phyloP scores from a whole-genome alignment of 176 grass and related monocot genomes.

The Panicum miliaceum region DNA sequence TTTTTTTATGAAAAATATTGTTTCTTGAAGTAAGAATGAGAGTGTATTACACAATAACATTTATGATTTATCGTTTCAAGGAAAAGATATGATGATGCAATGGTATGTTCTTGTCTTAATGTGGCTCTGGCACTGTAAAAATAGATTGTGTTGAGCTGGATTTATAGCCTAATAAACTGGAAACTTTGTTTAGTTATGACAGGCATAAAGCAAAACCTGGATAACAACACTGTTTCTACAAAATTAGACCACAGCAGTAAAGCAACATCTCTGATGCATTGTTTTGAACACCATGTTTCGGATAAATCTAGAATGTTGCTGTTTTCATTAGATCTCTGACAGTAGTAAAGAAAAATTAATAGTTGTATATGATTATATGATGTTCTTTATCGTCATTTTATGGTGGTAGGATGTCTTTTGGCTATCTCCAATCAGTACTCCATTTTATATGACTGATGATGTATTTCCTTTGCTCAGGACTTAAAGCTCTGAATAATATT shows the following conservation, averaged over 20 bases:
- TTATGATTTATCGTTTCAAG: neutral
- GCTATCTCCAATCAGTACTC: neutral
- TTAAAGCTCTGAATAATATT: slow-evolving; percentile 67
- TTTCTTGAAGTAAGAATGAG: neutral
- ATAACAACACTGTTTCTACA: neutral
- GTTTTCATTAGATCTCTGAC: neutral
- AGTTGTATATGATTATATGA: neutral
- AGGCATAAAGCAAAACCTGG: neutral
- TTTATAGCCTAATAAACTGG: neutral
- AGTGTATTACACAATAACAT: neutral
- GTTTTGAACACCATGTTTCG: neutral
- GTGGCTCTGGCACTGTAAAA: neutral
- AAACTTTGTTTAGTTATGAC: neutral
- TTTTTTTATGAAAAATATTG: neutral
- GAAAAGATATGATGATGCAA: neutral
- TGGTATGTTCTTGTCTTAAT: neutral
- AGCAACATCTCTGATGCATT: neutral
- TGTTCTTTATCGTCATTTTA: slow-evolving; percentile 4
- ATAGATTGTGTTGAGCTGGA: neutral
- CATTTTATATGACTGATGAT: slow-evolving; percentile 32
- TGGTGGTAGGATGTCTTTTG: neutral
- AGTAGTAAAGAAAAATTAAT: neutral
- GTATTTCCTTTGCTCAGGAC: slow-evolving; percentile 59
- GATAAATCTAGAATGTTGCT: neutral
- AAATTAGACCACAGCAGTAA: neutral